Evolutionary conservation across 148 eudicot species (phyloP), one percentile per base, ranked within the genome.

Genomic region (Beta vulgaris): DNA sequence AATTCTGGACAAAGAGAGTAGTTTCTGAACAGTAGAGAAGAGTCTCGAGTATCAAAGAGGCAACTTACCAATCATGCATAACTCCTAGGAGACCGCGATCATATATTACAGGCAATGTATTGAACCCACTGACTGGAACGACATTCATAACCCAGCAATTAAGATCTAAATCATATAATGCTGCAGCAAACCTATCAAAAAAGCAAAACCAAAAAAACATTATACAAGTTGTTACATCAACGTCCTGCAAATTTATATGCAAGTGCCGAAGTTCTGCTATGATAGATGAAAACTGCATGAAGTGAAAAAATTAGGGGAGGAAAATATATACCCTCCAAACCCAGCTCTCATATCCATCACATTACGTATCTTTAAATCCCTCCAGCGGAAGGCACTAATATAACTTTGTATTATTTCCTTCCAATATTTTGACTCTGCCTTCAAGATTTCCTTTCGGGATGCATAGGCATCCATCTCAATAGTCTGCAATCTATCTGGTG

Each of bases 291-390:
- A 77, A 31, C 29, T 29, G 48, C 39, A 12, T 1, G 37, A 65
- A 25, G 69, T 25, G 11, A 49, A 60, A 1, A 68, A 29, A 28
- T 36, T 66, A 44, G 40, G 23, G 35, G 32, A 46, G 34, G 28
- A 76, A 48, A 51, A 29, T 14, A 51, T 14, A 51, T 86, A 91
- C 96, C 96, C 96, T 84, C 96, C 96, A 76, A 82, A 89, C 72
- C 88, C 85, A 69, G 96, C 88, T 77, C 87, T 87, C 96, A 91
- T 91, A 86, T 91, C 96, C 93, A 91, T 83, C 64, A 87, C 88
- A 72, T 91, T 89, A 21, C 88, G 81, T 51, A 83, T 28, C 74
- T 77, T 82, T 35, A 80, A 26, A 18, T 73, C 78, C 54, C 86
- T 87, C 87, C 87, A 82, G 54, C 57, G 88, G 54, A 83, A 89